phyloP scores from a whole-genome alignment of 192 early-diverging fungal genomes.

The Coemansia sp. region DNA sequence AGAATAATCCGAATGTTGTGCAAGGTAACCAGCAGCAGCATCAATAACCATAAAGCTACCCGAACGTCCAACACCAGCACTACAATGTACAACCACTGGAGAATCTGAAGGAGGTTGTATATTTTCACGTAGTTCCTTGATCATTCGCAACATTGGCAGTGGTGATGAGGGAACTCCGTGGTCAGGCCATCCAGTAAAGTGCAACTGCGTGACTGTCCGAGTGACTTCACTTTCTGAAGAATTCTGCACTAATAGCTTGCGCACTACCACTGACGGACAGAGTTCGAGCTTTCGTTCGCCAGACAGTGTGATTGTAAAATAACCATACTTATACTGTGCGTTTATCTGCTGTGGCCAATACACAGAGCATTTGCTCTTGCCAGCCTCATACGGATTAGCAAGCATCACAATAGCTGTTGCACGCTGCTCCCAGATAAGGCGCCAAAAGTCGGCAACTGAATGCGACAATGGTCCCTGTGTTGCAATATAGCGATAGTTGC shows the following conservation, averaged over 20 bases:
- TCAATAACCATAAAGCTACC: constrained; percentile 51
- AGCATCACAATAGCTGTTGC: constrained; percentile 77
- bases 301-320: constrained; percentile 18
- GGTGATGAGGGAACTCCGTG: constrained; percentile 67
- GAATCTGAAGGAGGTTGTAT: constrained; percentile 9
- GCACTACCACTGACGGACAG: constrained; percentile 51
- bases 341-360: constrained; percentile 71
- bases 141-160: constrained; percentile 47
- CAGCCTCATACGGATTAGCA: constrained; percentile 72
- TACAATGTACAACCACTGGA: constrained; percentile 54
- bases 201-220: constrained; percentile 62
- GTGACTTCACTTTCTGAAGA: constrained; percentile 16
- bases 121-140: constrained; percentile 23
- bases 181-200: constrained; percentile 82
- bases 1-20: constrained; percentile 25
- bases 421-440: constrained; percentile 78
- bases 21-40: constrained; percentile 31
- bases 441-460: constrained; percentile 84
- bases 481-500: constrained; percentile 65
- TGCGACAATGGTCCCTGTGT: constrained; percentile 80
- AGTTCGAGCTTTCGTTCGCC: constrained; percentile 50
- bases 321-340: constrained; percentile 3
- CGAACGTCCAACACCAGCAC: constrained; percentile 51
- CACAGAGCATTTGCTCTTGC: constrained; percentile 67
- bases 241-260: constrained; percentile 26